A percentile compares a stretch with the other conserved stretches of the same genome.
Conservation (phyloP, 805 yeast species). For the Babjeviella inositovora region DNA sequence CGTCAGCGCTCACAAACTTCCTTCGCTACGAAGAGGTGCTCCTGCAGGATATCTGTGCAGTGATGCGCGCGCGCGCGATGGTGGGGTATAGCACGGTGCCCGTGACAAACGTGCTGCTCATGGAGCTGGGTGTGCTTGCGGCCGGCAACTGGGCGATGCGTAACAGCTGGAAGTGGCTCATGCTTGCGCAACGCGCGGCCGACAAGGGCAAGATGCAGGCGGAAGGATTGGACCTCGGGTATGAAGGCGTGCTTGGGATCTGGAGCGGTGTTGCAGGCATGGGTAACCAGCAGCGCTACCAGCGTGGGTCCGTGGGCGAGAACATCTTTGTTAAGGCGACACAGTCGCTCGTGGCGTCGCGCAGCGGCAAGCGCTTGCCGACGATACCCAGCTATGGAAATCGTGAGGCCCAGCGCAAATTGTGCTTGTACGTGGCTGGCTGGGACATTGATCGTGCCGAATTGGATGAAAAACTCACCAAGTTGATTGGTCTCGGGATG, state of each 20-base stretch:
- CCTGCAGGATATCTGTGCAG: conserved; percentile 57
- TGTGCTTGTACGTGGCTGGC: conserved; percentile 76
- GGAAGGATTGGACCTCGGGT: conserved; percentile 65
- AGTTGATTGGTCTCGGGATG: conserved; percentile 38
- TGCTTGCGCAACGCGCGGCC: conserved; percentile 50
- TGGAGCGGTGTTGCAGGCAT: conserved; percentile 65
- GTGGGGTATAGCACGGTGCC: conserved; percentile 63
- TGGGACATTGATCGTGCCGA: conserved; percentile 75
- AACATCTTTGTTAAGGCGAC: conserved; percentile 28
- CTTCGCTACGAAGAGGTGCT: conserved; percentile 29
- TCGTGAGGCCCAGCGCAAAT: conserved; percentile 48
- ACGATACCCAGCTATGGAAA: conserved; percentile 24
- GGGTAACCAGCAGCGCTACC: conserved; percentile 29
- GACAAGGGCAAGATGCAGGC: conserved; percentile 52
- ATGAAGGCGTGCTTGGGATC: conserved; percentile 75
- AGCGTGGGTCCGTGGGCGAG: conserved; percentile 12
- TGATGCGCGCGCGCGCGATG: conserved; percentile 56
- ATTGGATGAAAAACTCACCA: conserved; percentile 49
- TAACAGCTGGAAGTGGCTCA: conserved; percentile 88
- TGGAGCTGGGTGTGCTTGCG: conserved; percentile 34
- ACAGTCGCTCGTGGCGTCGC: conserved; percentile 23
- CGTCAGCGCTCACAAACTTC: no score
- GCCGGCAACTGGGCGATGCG: conserved; percentile 39
- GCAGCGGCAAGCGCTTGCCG: conserved; percentile 29
- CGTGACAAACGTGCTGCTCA: conserved; percentile 39